Percentiles rank a stretch among this genome's conserved stretches.
Evolutionary conservation across 495 filamentous ascomycete genomes (phyloP).

Genomic region (Trichoderma asperelloides): DNA sequence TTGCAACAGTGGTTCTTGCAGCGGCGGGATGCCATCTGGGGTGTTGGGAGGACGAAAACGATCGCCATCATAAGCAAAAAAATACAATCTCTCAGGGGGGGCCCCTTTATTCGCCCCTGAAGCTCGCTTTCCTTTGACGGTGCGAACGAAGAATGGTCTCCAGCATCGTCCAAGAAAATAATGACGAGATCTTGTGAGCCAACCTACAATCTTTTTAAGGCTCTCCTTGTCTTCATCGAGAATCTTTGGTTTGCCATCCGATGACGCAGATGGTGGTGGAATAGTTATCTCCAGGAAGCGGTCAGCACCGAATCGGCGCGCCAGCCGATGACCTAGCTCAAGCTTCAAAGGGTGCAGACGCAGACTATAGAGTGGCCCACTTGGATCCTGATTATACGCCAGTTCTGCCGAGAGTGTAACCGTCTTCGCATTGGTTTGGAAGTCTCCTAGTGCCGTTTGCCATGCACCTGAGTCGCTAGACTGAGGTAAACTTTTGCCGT

Average conservation of each 20-base stretch:
- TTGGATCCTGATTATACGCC: conserved; percentile 21
- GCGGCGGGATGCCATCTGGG: conserved; percentile 17
- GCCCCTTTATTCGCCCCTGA: background rate
- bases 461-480: conserved; percentile 26
- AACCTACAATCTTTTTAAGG: conserved; percentile 15
- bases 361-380: conserved; percentile 22
- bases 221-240: background rate
- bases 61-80: conserved; percentile 36
- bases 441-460: conserved; percentile 26
- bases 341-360: conserved; percentile 29
- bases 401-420: conserved; percentile 27
- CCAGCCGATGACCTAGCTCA: conserved; percentile 33
- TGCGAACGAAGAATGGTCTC: conserved; percentile 36
- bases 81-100: conserved; percentile 20
- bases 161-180: conserved; percentile 33
- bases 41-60: conserved; percentile 19
- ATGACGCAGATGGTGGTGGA: conserved; percentile 21
- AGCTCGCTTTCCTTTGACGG: conserved; percentile 24
- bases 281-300: conserved; percentile 37
- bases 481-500: conserved; percentile 33
- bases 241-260: conserved; percentile 15
- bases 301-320: conserved; percentile 38
- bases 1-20: conserved; percentile 21
- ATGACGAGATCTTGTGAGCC: conserved; percentile 30
- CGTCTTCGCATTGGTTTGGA: conserved; percentile 20